Base-by-base conservation (phyloP, 352 stramenopile genomes). In the Globisporangium uncinulatum region DNA sequence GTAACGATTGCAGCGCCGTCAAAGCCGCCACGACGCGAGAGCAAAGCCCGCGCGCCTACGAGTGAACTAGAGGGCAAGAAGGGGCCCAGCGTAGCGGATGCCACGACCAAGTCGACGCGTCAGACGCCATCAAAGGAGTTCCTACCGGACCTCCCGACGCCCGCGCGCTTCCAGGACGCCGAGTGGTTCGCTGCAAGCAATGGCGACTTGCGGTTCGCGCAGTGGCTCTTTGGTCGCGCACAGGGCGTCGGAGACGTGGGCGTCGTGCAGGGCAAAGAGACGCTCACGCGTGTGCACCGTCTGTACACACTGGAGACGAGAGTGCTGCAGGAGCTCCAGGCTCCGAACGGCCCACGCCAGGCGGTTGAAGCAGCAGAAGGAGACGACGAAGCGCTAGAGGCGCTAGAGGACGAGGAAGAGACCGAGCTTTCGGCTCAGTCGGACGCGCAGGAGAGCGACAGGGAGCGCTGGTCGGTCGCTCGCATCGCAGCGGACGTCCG, bases 171-270 rank as follows among this genome's bases (percentile, higher is more conserved):
- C 52, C 57, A 51, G 17, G 69, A 79, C 13, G 54, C 73, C 0
- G 21, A 56, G 58, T 90, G 77, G 77, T 90, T 79, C 47, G 55
- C 53, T 37, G 70, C 58, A 10, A 71, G 72, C 45, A 51, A 70
- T 0, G 64, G 76, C 0, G 70, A 88, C 17, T 39, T 90, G 46
- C 47, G 51, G 41, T 80, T 81, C 52, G 67, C 65, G 15, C 71
- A 90, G 56, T 87, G 74, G 77, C 62, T 90, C 14, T 69, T 90
- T 32, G 70, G 66, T 4, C 80, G 78, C 41, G 83, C 73, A 52
- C 73, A 70, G 29, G 67, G 72, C 17, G 60, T 75, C 11, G 70
- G 62, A 5, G 76, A 90, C 51, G 37, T 53, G 43, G 45, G 17
- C 0, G 74, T 74, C 39, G 61, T 79, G 9, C 56, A 65, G 15